phyloP scores from a whole-genome alignment of 2,329 filamentous ascomycete species.

The Clonostachys solani region DNA sequence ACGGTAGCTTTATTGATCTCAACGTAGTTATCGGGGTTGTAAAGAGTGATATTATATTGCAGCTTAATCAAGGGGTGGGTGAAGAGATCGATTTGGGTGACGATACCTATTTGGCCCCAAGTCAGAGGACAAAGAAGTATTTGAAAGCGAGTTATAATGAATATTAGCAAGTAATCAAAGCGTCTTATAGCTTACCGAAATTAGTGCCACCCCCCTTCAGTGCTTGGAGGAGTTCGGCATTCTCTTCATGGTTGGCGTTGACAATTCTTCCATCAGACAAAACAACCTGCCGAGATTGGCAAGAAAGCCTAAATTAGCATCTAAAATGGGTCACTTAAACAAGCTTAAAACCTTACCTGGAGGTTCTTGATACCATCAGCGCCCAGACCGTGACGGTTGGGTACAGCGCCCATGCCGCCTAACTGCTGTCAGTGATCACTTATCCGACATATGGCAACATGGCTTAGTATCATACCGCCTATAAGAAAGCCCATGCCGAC shows the following conservation, averaged over 20 bases:
- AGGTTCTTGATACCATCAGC: constrained; percentile 38
- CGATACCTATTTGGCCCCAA: constrained; percentile 6
- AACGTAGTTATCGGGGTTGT: constrained; percentile 1
- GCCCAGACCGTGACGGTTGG: constrained; percentile 5
- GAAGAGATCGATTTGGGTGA: constrained; percentile 17
- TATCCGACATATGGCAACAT: too few relatives aligned
- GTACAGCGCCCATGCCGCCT: not conserved
- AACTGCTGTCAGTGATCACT: too few relatives aligned
- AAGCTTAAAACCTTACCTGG: constrained; percentile 10
- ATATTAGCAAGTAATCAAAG: too few relatives aligned
- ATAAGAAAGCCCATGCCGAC: not conserved
- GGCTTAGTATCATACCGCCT: not conserved
- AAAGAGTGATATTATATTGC: constrained; percentile 1
- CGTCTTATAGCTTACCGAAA: constrained; percentile 19
- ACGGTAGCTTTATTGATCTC: not conserved
- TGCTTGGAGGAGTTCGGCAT: constrained; percentile 37
- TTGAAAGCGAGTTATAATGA: too few relatives aligned
- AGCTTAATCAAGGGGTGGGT: not conserved
- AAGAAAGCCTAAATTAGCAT: too few relatives aligned
- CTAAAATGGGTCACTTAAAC: too few relatives aligned
- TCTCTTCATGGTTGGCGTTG: constrained; percentile 26
- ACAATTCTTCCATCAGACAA: constrained; percentile 34
- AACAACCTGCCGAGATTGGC: constrained; percentile 18
- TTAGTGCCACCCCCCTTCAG: constrained; percentile 43
- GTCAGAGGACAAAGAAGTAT: too few relatives aligned